Conservation (phyloP, 2,329 filamentous ascomycete species). For the Penicillium capsulatum region DNA sequence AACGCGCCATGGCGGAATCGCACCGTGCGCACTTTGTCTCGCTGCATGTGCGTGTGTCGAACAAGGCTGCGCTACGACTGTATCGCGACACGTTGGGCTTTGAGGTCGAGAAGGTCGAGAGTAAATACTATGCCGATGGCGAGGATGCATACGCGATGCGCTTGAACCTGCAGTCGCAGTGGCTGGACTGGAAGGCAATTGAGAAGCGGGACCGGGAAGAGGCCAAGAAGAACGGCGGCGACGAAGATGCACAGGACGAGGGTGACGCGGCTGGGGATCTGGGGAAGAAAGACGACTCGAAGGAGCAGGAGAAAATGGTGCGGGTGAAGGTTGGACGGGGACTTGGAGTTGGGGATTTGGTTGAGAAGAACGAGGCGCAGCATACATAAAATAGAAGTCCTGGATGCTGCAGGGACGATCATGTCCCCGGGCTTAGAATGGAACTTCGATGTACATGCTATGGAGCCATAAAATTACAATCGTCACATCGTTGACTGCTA, state of each 20-base stretch:
- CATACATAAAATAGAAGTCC: slow-evolving; percentile 9
- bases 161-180: slow-evolving; percentile 64
- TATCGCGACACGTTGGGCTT: slow-evolving; percentile 93
- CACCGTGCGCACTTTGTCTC: slow-evolving; percentile 90
- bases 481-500: slow-evolving; percentile 9
- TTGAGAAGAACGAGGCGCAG: slow-evolving; percentile 46
- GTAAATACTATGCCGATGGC: slow-evolving; percentile 75
- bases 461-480: slow-evolving; percentile 2
- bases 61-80: slow-evolving; percentile 82
- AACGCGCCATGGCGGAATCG: slow-evolving; percentile 94
- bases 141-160: slow-evolving; percentile 96
- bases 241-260: slow-evolving; percentile 52
- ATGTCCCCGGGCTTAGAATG: no score
- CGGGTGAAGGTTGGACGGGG: slow-evolving; percentile 81
- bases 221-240: slow-evolving; percentile 26
- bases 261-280: slow-evolving; percentile 66
- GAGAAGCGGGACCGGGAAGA: slow-evolving; percentile 38
- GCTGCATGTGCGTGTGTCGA: slow-evolving; percentile 91
- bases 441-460: slow-evolving; percentile 1
- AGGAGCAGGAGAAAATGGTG: slow-evolving; percentile 61
- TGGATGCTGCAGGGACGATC: no score
- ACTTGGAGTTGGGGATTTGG: slow-evolving; percentile 66
- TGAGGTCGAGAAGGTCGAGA: slow-evolving; percentile 65
- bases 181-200: slow-evolving; percentile 47
- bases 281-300: slow-evolving; percentile 52